Conservation (phyloP, 2,329 filamentous ascomycete genomes). For the Ceratocystis smalleyi region DNA sequence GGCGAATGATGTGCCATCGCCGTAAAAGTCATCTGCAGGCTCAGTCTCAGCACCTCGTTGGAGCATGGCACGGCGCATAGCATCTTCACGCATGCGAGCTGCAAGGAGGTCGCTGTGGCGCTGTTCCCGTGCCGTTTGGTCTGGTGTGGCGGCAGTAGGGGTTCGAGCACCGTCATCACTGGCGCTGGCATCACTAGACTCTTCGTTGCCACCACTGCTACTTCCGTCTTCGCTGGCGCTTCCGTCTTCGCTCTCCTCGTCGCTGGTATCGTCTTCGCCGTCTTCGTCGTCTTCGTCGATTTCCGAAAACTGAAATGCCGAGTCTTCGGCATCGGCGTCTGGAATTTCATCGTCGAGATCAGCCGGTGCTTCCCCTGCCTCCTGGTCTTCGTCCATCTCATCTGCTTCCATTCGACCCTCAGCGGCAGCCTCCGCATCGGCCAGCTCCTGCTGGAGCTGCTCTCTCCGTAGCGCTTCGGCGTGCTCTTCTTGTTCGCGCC, state of each 20-base stretch:
- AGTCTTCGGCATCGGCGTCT: constrained; percentile 42
- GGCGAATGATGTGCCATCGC: constrained; percentile 31
- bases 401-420: constrained; percentile 32
- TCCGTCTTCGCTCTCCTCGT: background rate
- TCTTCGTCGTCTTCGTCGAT: constrained; percentile 30
- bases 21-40: constrained; percentile 34
- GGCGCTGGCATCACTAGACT: constrained; percentile 9
- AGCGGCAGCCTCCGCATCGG: constrained; percentile 40
- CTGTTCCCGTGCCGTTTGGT: constrained; percentile 27
- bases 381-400: constrained; percentile 40
- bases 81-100: constrained; percentile 41
- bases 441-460: constrained; percentile 56
- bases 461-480: constrained; percentile 58
- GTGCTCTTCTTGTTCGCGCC: constrained; percentile 74
- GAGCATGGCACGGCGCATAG: constrained; percentile 34
- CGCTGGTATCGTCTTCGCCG: constrained; percentile 24
- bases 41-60: constrained; percentile 26
- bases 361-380: constrained; percentile 33
- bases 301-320: constrained; percentile 21
- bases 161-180: constrained; percentile 20
- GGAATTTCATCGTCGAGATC: constrained; percentile 64
- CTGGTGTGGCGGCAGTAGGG: constrained; percentile 19
- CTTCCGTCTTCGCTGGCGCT: background rate
- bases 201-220: constrained; percentile 25
- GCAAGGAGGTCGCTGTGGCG: constrained; percentile 35